A percentile compares a stretch with the other conserved stretches of the same genome.
phyloP scores from a whole-genome alignment of 352 stramenopile genomes.

The Globisporangium cystogenes region DNA sequence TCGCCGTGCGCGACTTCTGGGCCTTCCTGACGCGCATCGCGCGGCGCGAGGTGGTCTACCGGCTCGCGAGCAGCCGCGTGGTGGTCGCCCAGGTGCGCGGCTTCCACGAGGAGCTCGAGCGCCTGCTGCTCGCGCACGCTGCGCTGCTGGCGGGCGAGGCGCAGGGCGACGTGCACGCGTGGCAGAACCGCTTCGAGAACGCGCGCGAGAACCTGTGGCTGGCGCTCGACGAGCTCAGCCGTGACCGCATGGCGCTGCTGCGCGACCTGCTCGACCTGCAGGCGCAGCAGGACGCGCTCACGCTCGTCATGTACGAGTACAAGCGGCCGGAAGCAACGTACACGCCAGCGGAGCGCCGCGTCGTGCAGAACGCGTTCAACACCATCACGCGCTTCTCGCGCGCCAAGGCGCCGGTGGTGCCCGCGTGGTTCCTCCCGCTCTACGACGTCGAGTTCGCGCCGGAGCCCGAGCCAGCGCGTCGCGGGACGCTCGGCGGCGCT shows the following conservation, averaged over 20 bases:
- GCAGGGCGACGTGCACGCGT: slow-evolving; percentile 5
- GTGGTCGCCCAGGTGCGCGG: background rate
- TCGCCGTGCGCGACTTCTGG: background rate
- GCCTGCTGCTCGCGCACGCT: background rate
- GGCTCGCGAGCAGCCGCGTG: slow-evolving; percentile 7
- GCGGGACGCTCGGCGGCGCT: background rate
- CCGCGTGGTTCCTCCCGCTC: slow-evolving; percentile 5
- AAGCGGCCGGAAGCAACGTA: slow-evolving; percentile 1
- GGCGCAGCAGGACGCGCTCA: slow-evolving; percentile 7
- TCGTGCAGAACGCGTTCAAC: slow-evolving; percentile 13
- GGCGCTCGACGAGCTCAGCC: slow-evolving; percentile 3
- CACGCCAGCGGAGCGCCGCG: slow-evolving; percentile 1
- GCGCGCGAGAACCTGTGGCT: slow-evolving; percentile 4
- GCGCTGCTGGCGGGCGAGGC: background rate
- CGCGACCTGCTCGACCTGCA: slow-evolving; percentile 4
- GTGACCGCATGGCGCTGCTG: slow-evolving; percentile 8
- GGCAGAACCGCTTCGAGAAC: slow-evolving; percentile 8
- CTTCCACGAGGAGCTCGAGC: slow-evolving; percentile 5
- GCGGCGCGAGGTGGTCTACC: background rate
- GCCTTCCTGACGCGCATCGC: slow-evolving; percentile 1
- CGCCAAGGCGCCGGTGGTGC: slow-evolving; percentile 4
- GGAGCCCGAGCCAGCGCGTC: background rate
- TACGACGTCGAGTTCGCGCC: slow-evolving; percentile 3
- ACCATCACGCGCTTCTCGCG: slow-evolving; percentile 12
- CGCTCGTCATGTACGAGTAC: slow-evolving; percentile 12